These are phyloP conservation scores for Fusarium fracticaudum DNA, from an alignment of 2,329 filamentous ascomycete species.

Conservation along the genomic window DNA sequence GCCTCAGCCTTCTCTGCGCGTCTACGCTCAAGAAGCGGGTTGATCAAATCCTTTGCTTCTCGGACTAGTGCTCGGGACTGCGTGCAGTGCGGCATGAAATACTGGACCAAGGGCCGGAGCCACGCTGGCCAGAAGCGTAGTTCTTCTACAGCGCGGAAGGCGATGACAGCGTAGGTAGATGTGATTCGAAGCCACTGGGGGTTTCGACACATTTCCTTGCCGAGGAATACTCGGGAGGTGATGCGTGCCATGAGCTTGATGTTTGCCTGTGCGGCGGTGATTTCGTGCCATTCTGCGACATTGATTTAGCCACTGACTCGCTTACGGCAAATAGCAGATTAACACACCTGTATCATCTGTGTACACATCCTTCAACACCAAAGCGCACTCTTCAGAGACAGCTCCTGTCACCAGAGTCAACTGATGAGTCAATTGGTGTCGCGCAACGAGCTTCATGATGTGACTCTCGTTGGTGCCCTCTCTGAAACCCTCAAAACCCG, in stretches of 20 bases:
- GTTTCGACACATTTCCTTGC: not conserved
- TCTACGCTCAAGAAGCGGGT: not conserved
- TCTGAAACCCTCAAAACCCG: not conserved
- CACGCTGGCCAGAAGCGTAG: not conserved
- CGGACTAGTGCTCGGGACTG: not conserved
- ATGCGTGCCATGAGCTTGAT: not conserved
- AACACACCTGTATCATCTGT: fast-evolving
- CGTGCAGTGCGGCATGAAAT: not conserved
- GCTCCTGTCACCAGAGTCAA: not conserved
- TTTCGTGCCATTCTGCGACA: not conserved
- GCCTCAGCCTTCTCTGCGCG: not conserved
- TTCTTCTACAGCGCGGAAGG: not conserved
- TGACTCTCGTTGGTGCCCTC: not conserved
- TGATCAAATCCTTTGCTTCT: not conserved
- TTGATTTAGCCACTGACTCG: fast-evolving
- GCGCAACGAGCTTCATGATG: not conserved
- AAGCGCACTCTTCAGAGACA: not conserved
- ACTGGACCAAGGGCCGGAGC: not conserved
- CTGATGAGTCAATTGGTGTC: not conserved
- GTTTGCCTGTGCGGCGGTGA: not conserved
- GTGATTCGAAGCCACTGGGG: not conserved
- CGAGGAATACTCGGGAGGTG: not conserved
- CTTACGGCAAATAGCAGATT: no score
- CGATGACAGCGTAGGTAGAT: not conserved
- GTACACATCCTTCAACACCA: not conserved